These are phyloP conservation scores for Cladophialophora chaetospira DNA, from an alignment of 2,329 filamentous ascomycete genomes.

Conservation along the genomic window DNA sequence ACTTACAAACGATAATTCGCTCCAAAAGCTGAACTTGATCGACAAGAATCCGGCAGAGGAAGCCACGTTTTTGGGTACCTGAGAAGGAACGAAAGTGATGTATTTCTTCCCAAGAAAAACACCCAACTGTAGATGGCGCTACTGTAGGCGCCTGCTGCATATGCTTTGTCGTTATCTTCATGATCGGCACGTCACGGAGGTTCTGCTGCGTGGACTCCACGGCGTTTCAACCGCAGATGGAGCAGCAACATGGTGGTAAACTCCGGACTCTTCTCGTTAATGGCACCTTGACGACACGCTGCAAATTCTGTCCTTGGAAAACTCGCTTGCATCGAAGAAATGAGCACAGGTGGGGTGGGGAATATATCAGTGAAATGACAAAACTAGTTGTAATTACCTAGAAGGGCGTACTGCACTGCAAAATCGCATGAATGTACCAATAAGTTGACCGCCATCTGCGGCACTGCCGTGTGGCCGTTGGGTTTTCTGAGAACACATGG, in stretches of 20 bases:
- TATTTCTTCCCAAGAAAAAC: no score
- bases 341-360: not conserved
- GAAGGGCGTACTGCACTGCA: not conserved
- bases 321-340: not conserved
- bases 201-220: not conserved
- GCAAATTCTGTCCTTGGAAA: not conserved
- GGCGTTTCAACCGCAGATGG: not conserved
- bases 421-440: not conserved
- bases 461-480: no score
- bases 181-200: not conserved
- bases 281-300: not conserved
- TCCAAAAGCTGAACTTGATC: not conserved
- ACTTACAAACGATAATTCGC: no score
- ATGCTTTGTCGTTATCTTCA: not conserved
- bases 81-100: not conserved
- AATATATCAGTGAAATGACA: constrained; percentile 3
- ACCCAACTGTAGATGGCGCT: no score
- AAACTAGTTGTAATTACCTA: constrained; percentile 6
- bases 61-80: not conserved
- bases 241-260: not conserved
- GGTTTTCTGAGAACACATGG: no score
- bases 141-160: not conserved
- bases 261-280: not conserved
- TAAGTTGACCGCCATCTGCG: not conserved
- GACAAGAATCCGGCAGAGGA: not conserved